Evolutionary conservation across 1,284 basidiomycete genomes (phyloP), one percentile per base, ranked within the genome.

Genomic region (Rhodotorula sp.): DNA sequence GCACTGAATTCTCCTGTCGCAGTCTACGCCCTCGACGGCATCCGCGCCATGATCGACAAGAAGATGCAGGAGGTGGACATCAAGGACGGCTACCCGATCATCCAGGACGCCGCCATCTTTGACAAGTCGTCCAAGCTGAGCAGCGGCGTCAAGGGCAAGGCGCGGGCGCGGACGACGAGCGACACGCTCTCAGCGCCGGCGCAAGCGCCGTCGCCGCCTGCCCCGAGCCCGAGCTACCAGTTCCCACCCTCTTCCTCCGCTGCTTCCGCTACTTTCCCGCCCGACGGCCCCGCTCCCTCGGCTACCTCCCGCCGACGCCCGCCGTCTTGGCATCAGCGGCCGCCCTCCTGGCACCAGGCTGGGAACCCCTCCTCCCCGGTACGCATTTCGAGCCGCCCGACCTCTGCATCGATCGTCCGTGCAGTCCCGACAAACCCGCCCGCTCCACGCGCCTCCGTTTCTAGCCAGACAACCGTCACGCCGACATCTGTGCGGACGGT

Each of bases 11-110:
- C 27, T 4, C 61, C 34, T 22, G 27, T 32, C 32, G 12, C 39
- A 63, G 79, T 80, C 0, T 80, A 80, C 69, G 72, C 78, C 6
- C 74, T 80, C 19, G 78, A 79, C 56, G 77, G 74, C 22, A 75
- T 80, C n/a, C 67, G 80, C 7, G 65, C 71, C n/a, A 67, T 79
- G 65, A 77, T 80, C 34, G 75, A 76, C 27, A 77, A 75, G 73
- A 77, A 77, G 58, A 77, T 80, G 72, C 50, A 34, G 25, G 69
- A 72, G 32, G 3, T 72, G 3, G 70, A 71, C 37, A 27, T 50
- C 21, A 54, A 41, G 13, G 71, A 74, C 12, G 75, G 75, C 1
- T 76, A 72, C 48, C 70, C 72, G 3, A 36, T 64, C 46, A 60
- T 69, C 25, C 70, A 61, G 37, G 64, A 69, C 51, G 51, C 39